A percentile compares a stretch with the other conserved stretches of the same genome.
phyloP scores from a whole-genome alignment of 2,329 filamentous ascomycete species.

The Penicillium expansum region DNA sequence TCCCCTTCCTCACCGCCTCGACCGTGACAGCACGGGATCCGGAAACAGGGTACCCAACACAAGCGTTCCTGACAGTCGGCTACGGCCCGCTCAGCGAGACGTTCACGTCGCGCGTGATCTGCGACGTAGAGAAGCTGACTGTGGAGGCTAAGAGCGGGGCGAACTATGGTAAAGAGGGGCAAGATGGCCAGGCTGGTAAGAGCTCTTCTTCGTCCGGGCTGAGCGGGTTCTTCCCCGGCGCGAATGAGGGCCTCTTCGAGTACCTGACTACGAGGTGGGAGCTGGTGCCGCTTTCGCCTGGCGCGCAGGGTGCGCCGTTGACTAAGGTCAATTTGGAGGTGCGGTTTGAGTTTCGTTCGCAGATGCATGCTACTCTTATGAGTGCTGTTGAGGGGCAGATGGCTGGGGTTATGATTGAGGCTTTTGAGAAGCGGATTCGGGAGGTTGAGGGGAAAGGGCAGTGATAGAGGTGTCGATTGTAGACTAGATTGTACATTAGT shows the following conservation, averaged over 20 bases:
- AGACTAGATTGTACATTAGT: slow-evolving; percentile 14
- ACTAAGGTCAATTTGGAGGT: slow-evolving; percentile 76
- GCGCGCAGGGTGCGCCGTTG: slow-evolving; percentile 39
- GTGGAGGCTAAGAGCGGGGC: slow-evolving; percentile 67
- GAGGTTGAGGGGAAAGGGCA: slow-evolving; percentile 47
- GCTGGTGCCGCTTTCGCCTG: slow-evolving; percentile 36
- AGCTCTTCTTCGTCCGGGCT: slow-evolving; percentile 47
- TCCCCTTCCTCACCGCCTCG: slow-evolving; percentile 84
- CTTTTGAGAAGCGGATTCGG: slow-evolving; percentile 79
- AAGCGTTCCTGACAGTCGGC: slow-evolving; percentile 77
- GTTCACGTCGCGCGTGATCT: slow-evolving; percentile 77
- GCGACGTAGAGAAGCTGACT: slow-evolving; percentile 62
- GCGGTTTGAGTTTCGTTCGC: slow-evolving; percentile 81
- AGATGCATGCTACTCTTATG: slow-evolving; percentile 81
- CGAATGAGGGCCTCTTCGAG: slow-evolving; percentile 51
- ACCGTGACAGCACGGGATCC: slow-evolving; percentile 72
- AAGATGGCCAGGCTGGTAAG: slow-evolving; percentile 53
- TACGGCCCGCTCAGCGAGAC: slow-evolving; percentile 81
- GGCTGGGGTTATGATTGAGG: slow-evolving; percentile 83
- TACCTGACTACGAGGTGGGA: slow-evolving; percentile 47
- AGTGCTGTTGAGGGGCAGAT: slow-evolving; percentile 78
- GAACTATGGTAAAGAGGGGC: slow-evolving; percentile 44
- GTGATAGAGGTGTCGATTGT: slow-evolving; percentile 2
- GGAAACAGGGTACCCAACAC: slow-evolving; percentile 56
- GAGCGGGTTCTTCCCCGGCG: slow-evolving; percentile 31